Base-by-base conservation (phyloP, 2,329 filamentous ascomycete species). In the Sporothrix mexicana region DNA sequence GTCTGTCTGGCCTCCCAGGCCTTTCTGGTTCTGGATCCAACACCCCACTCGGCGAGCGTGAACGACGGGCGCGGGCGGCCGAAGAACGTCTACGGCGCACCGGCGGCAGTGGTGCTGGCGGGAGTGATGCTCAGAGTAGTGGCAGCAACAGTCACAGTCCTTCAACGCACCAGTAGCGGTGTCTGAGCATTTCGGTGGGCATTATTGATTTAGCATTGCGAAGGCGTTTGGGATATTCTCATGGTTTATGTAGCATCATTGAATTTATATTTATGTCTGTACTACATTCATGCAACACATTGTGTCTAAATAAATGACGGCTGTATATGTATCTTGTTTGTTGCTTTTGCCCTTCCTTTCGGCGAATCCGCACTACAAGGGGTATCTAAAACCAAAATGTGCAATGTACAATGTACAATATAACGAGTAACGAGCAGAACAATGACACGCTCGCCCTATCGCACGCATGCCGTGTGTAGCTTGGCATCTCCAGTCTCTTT, bases 1-100 rank as follows among this genome's bases (percentile, higher is more conserved):
- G n/a, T n/a, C n/a, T n/a, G n/a, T n/a, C n/a, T n/a, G n/a, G n/a
- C n/a, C n/a, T n/a, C n/a, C n/a, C n/a, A n/a, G n/a, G n/a, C n/a
- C n/a, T n/a, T n/a, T n/a, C n/a, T n/a, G n/a, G n/a, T n/a, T n/a
- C n/a, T n/a, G n/a, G n/a, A n/a, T n/a, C n/a, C n/a, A 59, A 15
- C 53, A 57, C 23, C 20, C 77, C 78, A 72, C 76, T 76, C 73
- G 92, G 85, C 76, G 85, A 93, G 75, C 87, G 94, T 72, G 93
- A 97, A 77, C 87, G 94, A 49, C 84, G 96, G 71, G 93, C 93
- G 0, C 88, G 85, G 71, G 93, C 92, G 5, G 92, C 91, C 0
- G 92, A 94, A 81, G 90, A 92, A 78, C 85, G 90, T 75, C 80
- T 88, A 77, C 85, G 83, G 81, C 89, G 82, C 79, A 74, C 41